Conservation (phyloP, 163 green algal species). For the Chlorella variabilis region DNA sequence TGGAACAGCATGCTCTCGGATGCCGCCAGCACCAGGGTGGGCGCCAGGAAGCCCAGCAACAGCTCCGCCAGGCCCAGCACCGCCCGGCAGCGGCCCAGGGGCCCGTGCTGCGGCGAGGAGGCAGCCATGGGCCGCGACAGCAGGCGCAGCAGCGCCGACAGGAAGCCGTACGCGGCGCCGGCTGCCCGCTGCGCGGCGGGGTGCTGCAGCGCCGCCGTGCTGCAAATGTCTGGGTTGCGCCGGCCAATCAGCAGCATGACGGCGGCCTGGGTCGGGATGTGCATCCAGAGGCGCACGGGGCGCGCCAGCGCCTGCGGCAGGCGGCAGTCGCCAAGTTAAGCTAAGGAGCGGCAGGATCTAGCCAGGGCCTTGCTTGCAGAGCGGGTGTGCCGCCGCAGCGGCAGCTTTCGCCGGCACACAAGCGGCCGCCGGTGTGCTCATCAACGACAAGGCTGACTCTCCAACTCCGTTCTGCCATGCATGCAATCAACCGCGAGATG, state of each 20-base stretch:
- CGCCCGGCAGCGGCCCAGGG: neutral
- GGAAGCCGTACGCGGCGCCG: neutral
- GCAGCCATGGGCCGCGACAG: neutral
- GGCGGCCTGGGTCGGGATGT: neutral
- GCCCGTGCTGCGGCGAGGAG: neutral
- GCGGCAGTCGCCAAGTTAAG: too few species aligned
- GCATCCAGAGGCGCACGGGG: conserved; percentile 8
- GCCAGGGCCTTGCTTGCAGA: too few species aligned
- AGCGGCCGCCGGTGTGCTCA: too few species aligned
- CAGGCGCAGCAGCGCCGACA: neutral
- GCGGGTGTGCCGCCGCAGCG: too few species aligned
- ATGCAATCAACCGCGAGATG: too few species aligned
- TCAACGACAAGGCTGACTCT: too few species aligned
- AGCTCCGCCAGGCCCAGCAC: conserved; percentile 6
- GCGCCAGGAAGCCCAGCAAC: conserved; percentile 3
- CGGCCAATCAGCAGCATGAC: neutral
- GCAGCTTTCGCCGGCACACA: too few species aligned
- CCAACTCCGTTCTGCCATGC: too few species aligned
- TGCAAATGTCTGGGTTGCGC: neutral
- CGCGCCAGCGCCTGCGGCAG: neutral
- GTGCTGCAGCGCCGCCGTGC: neutral
- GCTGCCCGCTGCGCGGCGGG: neutral
- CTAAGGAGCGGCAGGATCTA: too few species aligned
- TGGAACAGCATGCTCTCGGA: neutral
- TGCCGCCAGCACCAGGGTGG: conserved; percentile 1